These are phyloP conservation scores for Dichotomocladium elegans DNA, from an alignment of 371 early-diverging fungal species.

Conservation along the genomic window DNA sequence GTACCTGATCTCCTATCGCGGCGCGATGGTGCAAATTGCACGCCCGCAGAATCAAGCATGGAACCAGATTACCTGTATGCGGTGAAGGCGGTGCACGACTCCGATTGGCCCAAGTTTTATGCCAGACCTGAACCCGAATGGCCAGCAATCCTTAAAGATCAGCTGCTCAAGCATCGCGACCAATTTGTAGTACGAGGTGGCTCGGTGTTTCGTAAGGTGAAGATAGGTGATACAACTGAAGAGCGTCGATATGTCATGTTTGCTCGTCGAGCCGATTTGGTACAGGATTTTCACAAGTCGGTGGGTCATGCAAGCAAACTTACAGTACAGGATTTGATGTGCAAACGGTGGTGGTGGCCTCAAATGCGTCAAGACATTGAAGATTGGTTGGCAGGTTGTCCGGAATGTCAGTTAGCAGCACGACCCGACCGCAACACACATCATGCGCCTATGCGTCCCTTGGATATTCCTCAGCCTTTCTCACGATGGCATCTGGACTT, in stretches of 20 bases:
- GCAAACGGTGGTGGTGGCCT: constrained; percentile 21
- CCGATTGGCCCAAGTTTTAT: constrained; percentile 18
- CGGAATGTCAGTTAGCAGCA: constrained; percentile 13
- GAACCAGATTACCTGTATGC: constrained; percentile 20
- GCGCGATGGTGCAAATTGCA: constrained; percentile 1
- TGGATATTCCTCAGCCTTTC: constrained; percentile 2
- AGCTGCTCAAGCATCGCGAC: not conserved
- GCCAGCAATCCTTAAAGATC: not conserved
- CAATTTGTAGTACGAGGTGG: not conserved
- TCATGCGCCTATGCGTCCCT: constrained; percentile 6
- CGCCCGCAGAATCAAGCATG: not conserved
- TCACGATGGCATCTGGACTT: constrained; percentile 26
- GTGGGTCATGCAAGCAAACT: constrained; percentile 9
- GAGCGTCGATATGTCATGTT: constrained; percentile 5
- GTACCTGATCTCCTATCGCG: constrained; percentile 13
- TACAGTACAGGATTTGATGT: constrained; percentile 7
- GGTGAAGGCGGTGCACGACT: not conserved
- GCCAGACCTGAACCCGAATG: not conserved
- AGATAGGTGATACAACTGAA: not conserved
- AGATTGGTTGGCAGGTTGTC: constrained; percentile 6
- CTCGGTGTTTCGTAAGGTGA: not conserved
- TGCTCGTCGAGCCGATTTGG: constrained; percentile 4
- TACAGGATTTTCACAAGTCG: constrained; percentile 8
- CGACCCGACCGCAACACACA: not conserved
- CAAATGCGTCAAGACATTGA: constrained; percentile 7